Evolutionary conservation across 106 monocot species (phyloP), one percentile per base, ranked within the genome.

Genomic region (Apostasia shenzhenica): DNA sequence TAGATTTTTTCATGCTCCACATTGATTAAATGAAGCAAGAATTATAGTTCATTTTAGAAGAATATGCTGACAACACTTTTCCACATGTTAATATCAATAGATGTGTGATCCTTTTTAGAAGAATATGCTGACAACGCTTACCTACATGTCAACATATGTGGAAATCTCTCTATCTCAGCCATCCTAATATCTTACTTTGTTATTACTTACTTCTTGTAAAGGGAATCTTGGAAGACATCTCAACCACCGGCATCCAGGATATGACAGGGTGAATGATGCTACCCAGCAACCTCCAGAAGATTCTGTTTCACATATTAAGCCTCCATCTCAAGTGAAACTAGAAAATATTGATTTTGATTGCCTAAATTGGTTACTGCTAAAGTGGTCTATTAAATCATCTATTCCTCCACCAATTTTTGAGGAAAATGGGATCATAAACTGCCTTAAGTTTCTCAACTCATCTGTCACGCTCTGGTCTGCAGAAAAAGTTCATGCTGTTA

Each of bases 211-310:
- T 26, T 26, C 39, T n/a, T 61, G 51, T 81, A 49, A 77, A 95
- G 91, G 91, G 38, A 95, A 95, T 72, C 81, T 95, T 14, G 88
- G 88, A 52, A 81, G 91, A 56, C 95, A 95, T 84, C 91, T 95
- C 75, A 91, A 59, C 72, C 79, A 91, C 59, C 95, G 80, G 55
- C 95, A 95, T 74, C 95, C 95, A 62, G 95, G 88, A 46, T 95
- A 91, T 69, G 78, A 81, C 60, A 79, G 58, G 13, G 69, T 70
- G 39, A 70, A 63, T 66, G 85, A 95, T 70, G 45, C 65, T 55
- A 61, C 56, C 12, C 79, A 80, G 63, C 76, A 77, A 53, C 46
- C 45, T 42, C 45, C 48, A 9, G 77, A 77, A 14, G 49, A 44
- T 67, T 42, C 56, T 61, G 41, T 67, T 38, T 42, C 60, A 63